Base-by-base conservation (phyloP, 2,329 filamentous ascomycete species). In the Ophiostoma quercus region DNA sequence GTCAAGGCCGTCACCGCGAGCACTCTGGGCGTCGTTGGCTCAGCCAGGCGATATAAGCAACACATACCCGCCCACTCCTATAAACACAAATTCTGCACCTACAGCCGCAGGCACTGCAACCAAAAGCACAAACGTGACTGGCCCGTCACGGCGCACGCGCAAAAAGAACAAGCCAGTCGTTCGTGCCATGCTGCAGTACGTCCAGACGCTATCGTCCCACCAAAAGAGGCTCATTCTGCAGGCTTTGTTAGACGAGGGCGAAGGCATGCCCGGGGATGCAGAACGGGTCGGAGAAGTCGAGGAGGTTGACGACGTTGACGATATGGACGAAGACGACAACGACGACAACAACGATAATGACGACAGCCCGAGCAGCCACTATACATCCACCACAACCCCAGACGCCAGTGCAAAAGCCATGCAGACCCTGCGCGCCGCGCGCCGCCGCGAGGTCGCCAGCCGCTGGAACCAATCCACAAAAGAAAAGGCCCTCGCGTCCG, bases 211-310 rank as follows among this genome's bases (percentile, higher is more conserved):
- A 25, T 66, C 68, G 4, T 47, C 73, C 12, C 68, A 69, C 51
- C 69, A 74, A 65, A 71, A 72, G 67, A 68, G 69, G 14, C 67
- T 62, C 25, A 68, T 73, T 12, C 14, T 72, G 51, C 68, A 66
- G 19, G 69, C 68, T 0, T 57, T 74, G 14, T n/a, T 65, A 16
- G 60, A 63, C 60, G 60, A 63, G 16, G 60, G 2, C 34, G 34
- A 66, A 11, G 69, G 66, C 22, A 37, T 62, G 19, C 34, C 63
- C 9, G 34, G 34, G 25, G 66, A 60, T 19, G 67, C 57, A 25
- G 67, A 69, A n/a, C 67, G 67, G 1, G 29, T 67, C 41, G 63
- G 68, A 14, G 65, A 71, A 37, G 51, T 67, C n/a, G 67, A 57
- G 7, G 39, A 68, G 25, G 51, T 67, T 16, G 62, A 51, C 7